phyloP scores from a whole-genome alignment of 176 grass and related monocot species.

The Secale cereale region DNA sequence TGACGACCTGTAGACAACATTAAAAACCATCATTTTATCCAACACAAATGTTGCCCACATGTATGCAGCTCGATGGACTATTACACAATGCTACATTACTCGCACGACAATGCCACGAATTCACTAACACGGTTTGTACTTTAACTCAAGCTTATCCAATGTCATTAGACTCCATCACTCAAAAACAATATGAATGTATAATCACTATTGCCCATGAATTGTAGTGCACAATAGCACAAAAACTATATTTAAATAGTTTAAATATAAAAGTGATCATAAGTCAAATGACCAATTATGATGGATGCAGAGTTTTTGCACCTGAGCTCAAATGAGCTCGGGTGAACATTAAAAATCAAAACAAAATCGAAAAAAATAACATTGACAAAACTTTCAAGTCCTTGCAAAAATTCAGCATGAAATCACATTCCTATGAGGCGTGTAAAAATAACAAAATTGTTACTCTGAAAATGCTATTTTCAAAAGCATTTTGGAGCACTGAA shows the following conservation, averaged over 20 bases:
- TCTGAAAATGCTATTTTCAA: too few species aligned
- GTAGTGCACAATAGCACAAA: background rate
- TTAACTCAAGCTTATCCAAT: background rate
- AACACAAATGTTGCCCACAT: background rate
- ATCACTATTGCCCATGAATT: background rate
- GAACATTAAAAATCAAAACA: too few species aligned
- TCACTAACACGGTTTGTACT: background rate
- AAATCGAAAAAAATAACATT: too few species aligned
- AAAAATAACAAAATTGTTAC: too few species aligned
- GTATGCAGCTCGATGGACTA: background rate
- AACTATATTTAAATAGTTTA: background rate
- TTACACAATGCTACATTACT: background rate
- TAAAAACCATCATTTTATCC: background rate
- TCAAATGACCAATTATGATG: background rate
- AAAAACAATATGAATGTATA: background rate
- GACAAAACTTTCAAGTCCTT: too few species aligned
- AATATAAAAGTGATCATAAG: background rate
- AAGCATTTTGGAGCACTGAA: too few species aligned
- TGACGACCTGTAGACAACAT: background rate
- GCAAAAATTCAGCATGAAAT: too few species aligned
- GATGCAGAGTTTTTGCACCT: too few species aligned
- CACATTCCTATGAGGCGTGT: too few species aligned
- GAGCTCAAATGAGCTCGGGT: too few species aligned
- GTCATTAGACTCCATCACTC: background rate
- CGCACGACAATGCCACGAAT: background rate